Evolutionary conservation across 495 filamentous ascomycete species (phyloP).

Genomic region (Neurospora sp.): DNA sequence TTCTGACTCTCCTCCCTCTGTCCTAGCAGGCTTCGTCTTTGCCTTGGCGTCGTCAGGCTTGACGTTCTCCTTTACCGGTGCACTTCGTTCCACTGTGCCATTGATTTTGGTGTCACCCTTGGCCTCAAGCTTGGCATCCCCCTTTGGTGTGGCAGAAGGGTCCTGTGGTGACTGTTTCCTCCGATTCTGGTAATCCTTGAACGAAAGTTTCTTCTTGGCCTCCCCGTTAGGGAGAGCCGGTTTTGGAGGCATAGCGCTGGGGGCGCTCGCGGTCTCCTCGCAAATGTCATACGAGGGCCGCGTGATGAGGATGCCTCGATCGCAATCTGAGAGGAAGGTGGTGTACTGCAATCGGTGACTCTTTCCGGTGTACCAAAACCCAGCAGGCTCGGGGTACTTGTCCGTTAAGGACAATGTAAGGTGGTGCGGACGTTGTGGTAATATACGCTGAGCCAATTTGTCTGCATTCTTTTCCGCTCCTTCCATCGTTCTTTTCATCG

Average conservation of each 20-base stretch:
- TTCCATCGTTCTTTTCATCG: conserved; percentile 38
- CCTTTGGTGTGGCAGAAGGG: conserved; percentile 3
- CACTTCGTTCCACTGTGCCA: conserved; percentile 1
- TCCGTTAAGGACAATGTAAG: conserved; percentile 29
- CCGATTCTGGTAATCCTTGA: conserved; percentile 38
- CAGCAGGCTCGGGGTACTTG: conserved; percentile 26
- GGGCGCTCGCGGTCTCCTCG: conserved; percentile 24
- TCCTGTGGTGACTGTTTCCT: conserved; percentile 17
- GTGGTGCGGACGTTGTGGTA: conserved; percentile 34
- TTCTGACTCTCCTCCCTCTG: conserved; percentile 11
- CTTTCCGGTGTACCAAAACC: conserved; percentile 27
- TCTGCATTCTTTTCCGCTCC: conserved; percentile 36
- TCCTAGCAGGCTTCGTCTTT: conserved; percentile 18
- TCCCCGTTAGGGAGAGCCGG: conserved; percentile 21
- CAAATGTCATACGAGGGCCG: conserved; percentile 32
- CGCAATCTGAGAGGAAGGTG: conserved; percentile 33
- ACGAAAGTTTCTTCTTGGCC: conserved; percentile 36
- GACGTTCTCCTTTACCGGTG: conserved; percentile 3
- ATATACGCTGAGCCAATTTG: conserved; percentile 29
- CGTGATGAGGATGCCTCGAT: conserved; percentile 37
- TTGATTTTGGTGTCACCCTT: not conserved
- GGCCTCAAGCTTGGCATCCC: conserved; percentile 13
- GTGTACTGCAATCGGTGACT: conserved; percentile 32
- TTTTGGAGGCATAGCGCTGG: conserved; percentile 14
- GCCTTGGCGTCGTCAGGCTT: conserved; percentile 11